These are phyloP conservation scores for Fusarium odoratissimum DNA, from an alignment of 2,329 filamentous ascomycete species.

Conservation along the genomic window DNA sequence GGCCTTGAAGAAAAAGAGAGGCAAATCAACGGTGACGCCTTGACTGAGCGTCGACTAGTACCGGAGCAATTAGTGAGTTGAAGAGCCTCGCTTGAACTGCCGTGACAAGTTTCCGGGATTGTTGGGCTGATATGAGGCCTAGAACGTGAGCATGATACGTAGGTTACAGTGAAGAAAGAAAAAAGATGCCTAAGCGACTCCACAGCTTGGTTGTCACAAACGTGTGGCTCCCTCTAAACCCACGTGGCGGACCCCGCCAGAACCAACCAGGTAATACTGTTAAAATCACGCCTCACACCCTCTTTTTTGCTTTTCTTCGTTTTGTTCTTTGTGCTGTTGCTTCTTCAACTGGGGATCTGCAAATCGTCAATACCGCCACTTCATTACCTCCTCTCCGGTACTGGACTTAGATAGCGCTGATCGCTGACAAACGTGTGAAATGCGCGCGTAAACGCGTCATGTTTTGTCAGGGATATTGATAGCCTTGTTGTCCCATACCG, in stretches of 20 bases:
- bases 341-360: conserved; percentile 5
- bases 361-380: conserved; percentile 15
- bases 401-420: conserved; percentile 4
- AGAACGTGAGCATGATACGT: conserved; percentile 20
- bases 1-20: neutral
- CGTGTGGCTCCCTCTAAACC: conserved; percentile 43
- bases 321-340: neutral
- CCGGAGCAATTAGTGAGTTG: neutral
- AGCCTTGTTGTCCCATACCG: neutral
- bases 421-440: conserved; percentile 2
- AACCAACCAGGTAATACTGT: conserved; percentile 9
- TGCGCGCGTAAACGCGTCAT: neutral
- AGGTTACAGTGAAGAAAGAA: neutral
- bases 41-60: conserved; percentile 1
- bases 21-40: conserved; percentile 3
- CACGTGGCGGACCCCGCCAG: conserved; percentile 46
- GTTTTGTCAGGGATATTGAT: neutral
- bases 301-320: neutral
- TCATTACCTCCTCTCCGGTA: neutral
- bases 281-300: conserved; percentile 35
- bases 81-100: conserved; percentile 22
- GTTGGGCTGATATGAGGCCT: conserved; percentile 19
- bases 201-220: conserved; percentile 39
- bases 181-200: conserved; percentile 29
- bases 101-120: conserved; percentile 14